phyloP scores from a whole-genome alignment of 1,284 basidiomycete genomes.

The Blastosporella zonata region DNA sequence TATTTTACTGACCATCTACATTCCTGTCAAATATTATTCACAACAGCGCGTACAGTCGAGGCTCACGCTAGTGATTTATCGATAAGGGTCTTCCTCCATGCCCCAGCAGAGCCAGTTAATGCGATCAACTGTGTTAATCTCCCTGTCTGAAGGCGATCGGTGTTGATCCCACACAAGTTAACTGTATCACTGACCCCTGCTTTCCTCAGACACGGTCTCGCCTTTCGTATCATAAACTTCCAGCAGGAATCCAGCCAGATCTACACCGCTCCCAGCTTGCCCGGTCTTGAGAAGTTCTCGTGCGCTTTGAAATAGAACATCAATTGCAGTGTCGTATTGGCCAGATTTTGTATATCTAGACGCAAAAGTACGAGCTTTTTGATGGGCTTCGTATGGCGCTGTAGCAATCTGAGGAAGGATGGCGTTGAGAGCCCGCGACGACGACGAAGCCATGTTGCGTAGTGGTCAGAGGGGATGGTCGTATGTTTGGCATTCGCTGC shows the following conservation, averaged over 20 bases:
- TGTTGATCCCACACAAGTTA: constrained; percentile 3
- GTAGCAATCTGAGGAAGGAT: constrained; percentile 72
- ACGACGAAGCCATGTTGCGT: constrained; percentile 36
- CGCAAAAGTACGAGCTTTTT: constrained; percentile 92
- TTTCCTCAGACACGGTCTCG: constrained; percentile 67
- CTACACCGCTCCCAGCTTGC: constrained; percentile 85
- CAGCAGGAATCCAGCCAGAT: constrained; percentile 75
- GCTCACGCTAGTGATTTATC: constrained; percentile 77
- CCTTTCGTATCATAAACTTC: constrained; percentile 77
- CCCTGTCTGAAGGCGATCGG: constrained; percentile 40
- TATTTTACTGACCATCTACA: constrained; percentile 78
- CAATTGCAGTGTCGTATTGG: constrained; percentile 79
- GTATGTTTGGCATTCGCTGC: constrained; percentile 15
- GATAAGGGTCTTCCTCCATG: constrained; percentile 80
- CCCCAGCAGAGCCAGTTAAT: constrained; percentile 65
- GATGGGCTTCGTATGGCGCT: constrained; percentile 87
- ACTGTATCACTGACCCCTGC: constrained; percentile 56
- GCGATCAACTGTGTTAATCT: constrained; percentile 82
- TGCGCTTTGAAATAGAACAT: constrained; percentile 85
- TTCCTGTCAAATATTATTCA: constrained; percentile 7
- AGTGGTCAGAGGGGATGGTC: background rate
- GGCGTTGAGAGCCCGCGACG: constrained; percentile 65
- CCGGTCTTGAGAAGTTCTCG: constrained; percentile 82
- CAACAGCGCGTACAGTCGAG: background rate
- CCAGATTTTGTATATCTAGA: constrained; percentile 79